Percentiles rank a stretch among this genome's conserved stretches.
phyloP scores from a whole-genome alignment of 805 yeast species.

The Saturnispora diversa region DNA sequence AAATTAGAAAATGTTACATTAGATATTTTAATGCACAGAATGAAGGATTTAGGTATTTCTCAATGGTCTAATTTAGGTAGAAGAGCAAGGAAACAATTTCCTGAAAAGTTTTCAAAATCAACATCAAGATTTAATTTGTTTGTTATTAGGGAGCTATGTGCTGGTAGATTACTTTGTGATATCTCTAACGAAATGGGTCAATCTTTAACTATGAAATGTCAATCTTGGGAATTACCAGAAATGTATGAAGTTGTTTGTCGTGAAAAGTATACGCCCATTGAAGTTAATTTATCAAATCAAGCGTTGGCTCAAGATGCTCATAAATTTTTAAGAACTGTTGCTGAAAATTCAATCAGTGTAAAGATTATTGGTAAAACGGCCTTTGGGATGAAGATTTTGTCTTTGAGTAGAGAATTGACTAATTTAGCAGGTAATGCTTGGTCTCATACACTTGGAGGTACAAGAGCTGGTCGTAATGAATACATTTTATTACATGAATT shows the following conservation, averaged over 20 bases:
- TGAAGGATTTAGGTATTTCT: conserved; percentile 63
- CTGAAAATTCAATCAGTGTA: conserved; percentile 60
- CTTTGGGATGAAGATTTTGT: conserved; percentile 72
- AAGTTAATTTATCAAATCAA: conserved; percentile 63
- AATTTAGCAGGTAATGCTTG: conserved; percentile 95
- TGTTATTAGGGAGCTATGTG: conserved; percentile 58
- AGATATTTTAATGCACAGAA: conserved; percentile 73
- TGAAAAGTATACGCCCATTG: conserved; percentile 52
- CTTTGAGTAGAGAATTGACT: conserved; percentile 85
- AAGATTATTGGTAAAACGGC: conserved; percentile 70
- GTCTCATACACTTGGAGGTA: conserved; percentile 91
- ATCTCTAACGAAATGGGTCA: conserved; percentile 92
- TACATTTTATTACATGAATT: conserved; percentile 89
- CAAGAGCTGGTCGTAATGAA: conserved; percentile 94
- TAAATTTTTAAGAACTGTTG: conserved; percentile 59
- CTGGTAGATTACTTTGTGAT: conserved; percentile 88
- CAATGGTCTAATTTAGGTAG: conserved; percentile 84
- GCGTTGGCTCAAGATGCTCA: conserved; percentile 59
- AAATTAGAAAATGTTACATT: conserved; percentile 69
- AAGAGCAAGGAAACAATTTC: conserved; percentile 68
- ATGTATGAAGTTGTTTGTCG: conserved; percentile 80
- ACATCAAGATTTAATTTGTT: conserved; percentile 39
- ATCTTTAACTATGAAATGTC: conserved; percentile 84
- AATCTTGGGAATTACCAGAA: conserved; percentile 88
- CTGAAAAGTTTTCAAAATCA: conserved; percentile 56